Evolutionary conservation across 177 flowering plant genomes (phyloP).

Genomic region (Vitis hybrid): DNA sequence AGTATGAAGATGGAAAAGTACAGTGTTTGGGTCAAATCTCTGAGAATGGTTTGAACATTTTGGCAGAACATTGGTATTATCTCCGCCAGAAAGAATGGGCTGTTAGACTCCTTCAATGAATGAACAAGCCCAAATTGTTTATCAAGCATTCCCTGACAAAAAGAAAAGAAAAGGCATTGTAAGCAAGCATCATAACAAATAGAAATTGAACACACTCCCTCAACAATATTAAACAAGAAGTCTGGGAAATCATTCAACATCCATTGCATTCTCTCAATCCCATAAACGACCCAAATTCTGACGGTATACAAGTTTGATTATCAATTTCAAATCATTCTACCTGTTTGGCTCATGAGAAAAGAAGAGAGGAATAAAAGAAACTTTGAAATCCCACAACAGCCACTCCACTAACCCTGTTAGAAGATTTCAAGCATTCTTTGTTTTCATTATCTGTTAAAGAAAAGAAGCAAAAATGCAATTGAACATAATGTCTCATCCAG

Average conservation of each 20-base stretch:
- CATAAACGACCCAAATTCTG: neutral
- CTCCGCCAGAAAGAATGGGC: neutral
- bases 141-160: constrained; percentile 13
- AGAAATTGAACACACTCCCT: neutral
- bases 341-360: neutral
- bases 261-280: neutral
- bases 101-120: neutral
- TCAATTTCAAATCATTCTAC: neutral
- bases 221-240: neutral
- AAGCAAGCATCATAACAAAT: neutral
- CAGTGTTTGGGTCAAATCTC: constrained; percentile 2
- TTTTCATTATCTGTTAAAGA: too few relatives aligned
- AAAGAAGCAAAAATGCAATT: too few relatives aligned
- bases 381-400: neutral
- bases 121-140: neutral
- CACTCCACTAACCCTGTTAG: neutral
- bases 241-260: neutral
- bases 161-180: neutral
- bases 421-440: neutral
- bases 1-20: neutral
- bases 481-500: too few relatives aligned
- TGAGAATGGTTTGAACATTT: neutral
- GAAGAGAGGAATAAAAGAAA: neutral
- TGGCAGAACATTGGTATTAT: constrained; percentile 4
- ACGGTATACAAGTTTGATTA: neutral